Evolutionary conservation across 2,329 filamentous ascomycete species (phyloP).

Genomic region (Sporothrix globosa): DNA sequence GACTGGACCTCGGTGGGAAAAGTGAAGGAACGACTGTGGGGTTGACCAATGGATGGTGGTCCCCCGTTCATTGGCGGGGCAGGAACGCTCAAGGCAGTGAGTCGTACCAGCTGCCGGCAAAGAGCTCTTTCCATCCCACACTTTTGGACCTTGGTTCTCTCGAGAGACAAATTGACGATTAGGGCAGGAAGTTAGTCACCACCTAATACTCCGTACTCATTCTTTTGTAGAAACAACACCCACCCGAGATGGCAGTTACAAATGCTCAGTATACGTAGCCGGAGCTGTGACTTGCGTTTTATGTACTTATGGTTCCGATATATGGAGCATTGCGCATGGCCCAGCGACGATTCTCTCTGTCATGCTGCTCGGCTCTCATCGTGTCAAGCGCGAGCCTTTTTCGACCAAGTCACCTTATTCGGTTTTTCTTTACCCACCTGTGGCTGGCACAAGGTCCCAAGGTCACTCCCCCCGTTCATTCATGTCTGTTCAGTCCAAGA

Average conservation of each 20-base stretch:
- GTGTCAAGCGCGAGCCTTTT: conserved; percentile 9
- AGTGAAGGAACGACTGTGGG: conserved; percentile 31
- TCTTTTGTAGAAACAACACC: neutral
- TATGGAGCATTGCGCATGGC: conserved; percentile 14
- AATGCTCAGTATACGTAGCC: neutral
- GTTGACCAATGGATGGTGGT: conserved; percentile 33
- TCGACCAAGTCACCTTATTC: neutral
- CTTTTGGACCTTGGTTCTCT: neutral
- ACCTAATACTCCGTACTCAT: too few species aligned
- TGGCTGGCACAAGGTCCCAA: neutral
- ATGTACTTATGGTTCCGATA: neutral
- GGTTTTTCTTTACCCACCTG: neutral
- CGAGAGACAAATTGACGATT: neutral
- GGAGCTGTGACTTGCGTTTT: neutral
- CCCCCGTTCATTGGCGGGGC: conserved; percentile 31
- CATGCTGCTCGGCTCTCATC: conserved; percentile 19
- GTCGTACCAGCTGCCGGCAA: conserved; percentile 10
- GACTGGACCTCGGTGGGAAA: conserved; percentile 26
- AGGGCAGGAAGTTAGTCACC: conserved; percentile 16
- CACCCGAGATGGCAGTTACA: neutral
- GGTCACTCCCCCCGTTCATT: neutral
- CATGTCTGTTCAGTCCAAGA: conserved; percentile 14
- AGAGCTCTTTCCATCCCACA: conserved; percentile 8
- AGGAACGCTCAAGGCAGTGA: conserved; percentile 27
- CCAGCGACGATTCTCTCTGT: neutral